A percentile compares a stretch with the other conserved stretches of the same genome.
phyloP scores from a whole-genome alignment of 768 basidiomycete genomes.

The Peribolospora kevripleyi region DNA sequence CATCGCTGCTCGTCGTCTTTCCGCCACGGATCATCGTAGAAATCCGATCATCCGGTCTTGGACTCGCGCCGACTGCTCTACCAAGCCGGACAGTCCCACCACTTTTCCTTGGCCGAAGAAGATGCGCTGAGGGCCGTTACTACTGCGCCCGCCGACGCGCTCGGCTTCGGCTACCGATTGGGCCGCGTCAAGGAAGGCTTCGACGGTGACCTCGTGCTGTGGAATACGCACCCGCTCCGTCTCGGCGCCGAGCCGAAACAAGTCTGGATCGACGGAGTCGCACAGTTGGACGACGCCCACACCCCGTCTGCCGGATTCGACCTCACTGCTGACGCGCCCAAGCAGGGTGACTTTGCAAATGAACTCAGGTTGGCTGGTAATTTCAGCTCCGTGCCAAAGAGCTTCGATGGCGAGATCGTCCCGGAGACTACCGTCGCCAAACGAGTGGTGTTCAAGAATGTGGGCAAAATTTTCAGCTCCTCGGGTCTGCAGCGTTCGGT shows the following conservation, averaged over 20 bases:
- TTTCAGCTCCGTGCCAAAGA: slow-evolving; percentile 24
- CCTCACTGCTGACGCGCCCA: slow-evolving; percentile 6
- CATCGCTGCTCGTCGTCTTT: neutral
- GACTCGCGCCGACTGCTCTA: slow-evolving; percentile 51
- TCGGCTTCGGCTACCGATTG: slow-evolving; percentile 52
- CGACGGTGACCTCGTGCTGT: slow-evolving; percentile 32
- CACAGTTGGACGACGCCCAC: slow-evolving; percentile 27
- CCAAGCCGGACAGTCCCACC: slow-evolving; percentile 50
- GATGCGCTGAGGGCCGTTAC: slow-evolving; percentile 41
- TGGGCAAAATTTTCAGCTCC: slow-evolving; percentile 3
- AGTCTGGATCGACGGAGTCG: slow-evolving; percentile 63
- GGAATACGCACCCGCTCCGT: slow-evolving; percentile 39
- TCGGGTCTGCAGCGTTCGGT: neutral
- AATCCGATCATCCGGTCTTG: slow-evolving; percentile 21
- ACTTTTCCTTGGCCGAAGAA: neutral
- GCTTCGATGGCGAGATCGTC: slow-evolving; percentile 12
- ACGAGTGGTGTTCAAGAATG: slow-evolving; percentile 6
- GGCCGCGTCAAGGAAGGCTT: slow-evolving; percentile 46
- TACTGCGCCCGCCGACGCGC: slow-evolving; percentile 39
- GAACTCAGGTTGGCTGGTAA: no score
- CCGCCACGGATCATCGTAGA: slow-evolving; percentile 1
- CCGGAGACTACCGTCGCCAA: neutral
- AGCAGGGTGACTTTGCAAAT: neutral
- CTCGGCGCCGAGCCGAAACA: slow-evolving; percentile 56
- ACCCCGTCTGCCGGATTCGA: slow-evolving; percentile 24